Evolutionary conservation across 2,329 filamentous ascomycete species (phyloP).

Genomic region (Trichoderma sp.): DNA sequence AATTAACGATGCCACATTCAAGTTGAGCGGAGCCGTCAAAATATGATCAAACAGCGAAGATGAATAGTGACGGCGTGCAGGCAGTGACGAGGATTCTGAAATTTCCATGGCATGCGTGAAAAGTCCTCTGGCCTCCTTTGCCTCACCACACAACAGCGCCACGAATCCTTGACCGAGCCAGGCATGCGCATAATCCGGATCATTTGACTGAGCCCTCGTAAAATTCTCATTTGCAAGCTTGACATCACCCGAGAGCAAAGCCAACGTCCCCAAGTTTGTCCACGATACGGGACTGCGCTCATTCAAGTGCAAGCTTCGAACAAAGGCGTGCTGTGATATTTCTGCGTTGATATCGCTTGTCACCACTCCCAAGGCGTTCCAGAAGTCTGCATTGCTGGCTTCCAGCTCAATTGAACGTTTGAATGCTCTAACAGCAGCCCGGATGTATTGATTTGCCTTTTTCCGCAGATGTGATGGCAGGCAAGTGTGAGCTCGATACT

Average conservation of each 20-base stretch:
- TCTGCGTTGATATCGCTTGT: constrained; percentile 84
- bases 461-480: constrained; percentile 58
- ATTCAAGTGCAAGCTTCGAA: constrained; percentile 89
- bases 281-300: constrained; percentile 83
- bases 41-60: constrained; percentile 83
- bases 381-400: constrained; percentile 91
- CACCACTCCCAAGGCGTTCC: constrained; percentile 92
- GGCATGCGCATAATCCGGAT: constrained; percentile 89
- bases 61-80: constrained; percentile 79
- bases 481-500: constrained; percentile 77
- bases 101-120: constrained; percentile 97
- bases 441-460: constrained; percentile 70
- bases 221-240: constrained; percentile 90
- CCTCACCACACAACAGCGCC: constrained; percentile 74
- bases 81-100: constrained; percentile 72
- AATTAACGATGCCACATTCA: constrained; percentile 67
- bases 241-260: constrained; percentile 79
- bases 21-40: constrained; percentile 56
- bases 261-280: constrained; percentile 89
- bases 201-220: constrained; percentile 86
- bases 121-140: constrained; percentile 76
- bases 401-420: constrained; percentile 96
- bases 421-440: constrained; percentile 84
- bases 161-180: constrained; percentile 94
- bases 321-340: constrained; percentile 90